These are phyloP conservation scores for Gliomastix tumulicola DNA, from an alignment of 2,329 filamentous ascomycete species.

Conservation along the genomic window DNA sequence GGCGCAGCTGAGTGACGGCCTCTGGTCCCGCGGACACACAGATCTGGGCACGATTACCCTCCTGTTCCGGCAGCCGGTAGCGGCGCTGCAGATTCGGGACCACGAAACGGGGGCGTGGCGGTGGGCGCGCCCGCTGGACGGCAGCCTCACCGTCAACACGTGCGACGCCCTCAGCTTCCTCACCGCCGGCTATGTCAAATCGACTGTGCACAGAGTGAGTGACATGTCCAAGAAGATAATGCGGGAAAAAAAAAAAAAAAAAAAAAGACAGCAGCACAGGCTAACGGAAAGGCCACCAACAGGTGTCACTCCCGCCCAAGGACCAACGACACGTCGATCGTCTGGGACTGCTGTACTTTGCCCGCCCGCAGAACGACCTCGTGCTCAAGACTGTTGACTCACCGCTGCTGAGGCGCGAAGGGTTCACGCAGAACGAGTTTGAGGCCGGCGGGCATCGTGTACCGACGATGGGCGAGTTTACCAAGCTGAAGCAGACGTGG, in stretches of 20 bases:
- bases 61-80: constrained; percentile 51
- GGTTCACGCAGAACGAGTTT: constrained; percentile 27
- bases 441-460: constrained; percentile 19
- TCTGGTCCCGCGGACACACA: constrained; percentile 44
- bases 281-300: too few relatives aligned
- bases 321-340: constrained; percentile 37
- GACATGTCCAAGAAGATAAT: too few relatives aligned
- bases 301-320: constrained; percentile 28
- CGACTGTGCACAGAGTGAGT: constrained; percentile 27
- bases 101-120: constrained; percentile 40
- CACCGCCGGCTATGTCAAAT: constrained; percentile 39
- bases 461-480: constrained; percentile 29
- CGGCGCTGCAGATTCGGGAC: constrained; percentile 45
- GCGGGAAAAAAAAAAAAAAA: too few relatives aligned
- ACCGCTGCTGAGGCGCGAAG: constrained; percentile 23
- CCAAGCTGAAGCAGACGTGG: constrained; percentile 26
- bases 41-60: constrained; percentile 50
- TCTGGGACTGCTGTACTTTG: constrained; percentile 43
- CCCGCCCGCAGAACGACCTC: constrained; percentile 32
- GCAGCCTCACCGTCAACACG: constrained; percentile 43
- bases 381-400: constrained; percentile 27
- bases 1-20: constrained; percentile 27
- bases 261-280: too few relatives aligned
- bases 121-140: constrained; percentile 39
- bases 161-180: constrained; percentile 40